phyloP scores from a whole-genome alignment of 352 stramenopile genomes.

The Thraustochytrium sp. region DNA sequence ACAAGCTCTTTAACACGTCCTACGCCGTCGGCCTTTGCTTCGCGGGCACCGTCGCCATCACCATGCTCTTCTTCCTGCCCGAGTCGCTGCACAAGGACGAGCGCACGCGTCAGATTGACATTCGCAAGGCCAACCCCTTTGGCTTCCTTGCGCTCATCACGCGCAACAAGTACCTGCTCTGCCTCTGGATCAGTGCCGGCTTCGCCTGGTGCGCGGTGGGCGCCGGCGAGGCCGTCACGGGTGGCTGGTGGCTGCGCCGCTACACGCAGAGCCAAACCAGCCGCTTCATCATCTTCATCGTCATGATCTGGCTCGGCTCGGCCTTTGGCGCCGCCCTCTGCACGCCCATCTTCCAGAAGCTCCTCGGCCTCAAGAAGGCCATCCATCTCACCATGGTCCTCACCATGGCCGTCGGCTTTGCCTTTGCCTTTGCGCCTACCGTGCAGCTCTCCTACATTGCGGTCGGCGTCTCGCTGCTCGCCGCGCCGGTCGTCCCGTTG shows the following conservation, averaged over 20 bases:
- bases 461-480: not conserved
- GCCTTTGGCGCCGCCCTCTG: too few species aligned
- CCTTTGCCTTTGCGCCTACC: too few species aligned
- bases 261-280: not conserved
- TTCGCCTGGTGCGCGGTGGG: not conserved
- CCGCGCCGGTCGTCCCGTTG: not conserved
- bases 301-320: slow-evolving; percentile 7
- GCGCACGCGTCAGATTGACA: not conserved
- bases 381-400: too few species aligned
- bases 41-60: not conserved
- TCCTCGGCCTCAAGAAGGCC: too few species aligned
- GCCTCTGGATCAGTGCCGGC: not conserved
- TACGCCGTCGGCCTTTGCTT: not conserved
- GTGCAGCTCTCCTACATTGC: too few species aligned
- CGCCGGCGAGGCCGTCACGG: not conserved
- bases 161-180: not conserved
- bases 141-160: not conserved
- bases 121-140: slow-evolving; percentile 22
- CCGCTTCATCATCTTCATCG: slow-evolving; percentile 12
- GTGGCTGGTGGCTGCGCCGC: slow-evolving; percentile 24
- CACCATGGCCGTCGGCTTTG: too few species aligned
- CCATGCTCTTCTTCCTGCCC: not conserved
- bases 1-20: too few species aligned
- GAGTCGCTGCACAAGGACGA: too few species aligned
- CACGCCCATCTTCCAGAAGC: too few species aligned